Base-by-base conservation (phyloP, 2,329 filamentous ascomycete species). In the Beauveria bassiana region DNA sequence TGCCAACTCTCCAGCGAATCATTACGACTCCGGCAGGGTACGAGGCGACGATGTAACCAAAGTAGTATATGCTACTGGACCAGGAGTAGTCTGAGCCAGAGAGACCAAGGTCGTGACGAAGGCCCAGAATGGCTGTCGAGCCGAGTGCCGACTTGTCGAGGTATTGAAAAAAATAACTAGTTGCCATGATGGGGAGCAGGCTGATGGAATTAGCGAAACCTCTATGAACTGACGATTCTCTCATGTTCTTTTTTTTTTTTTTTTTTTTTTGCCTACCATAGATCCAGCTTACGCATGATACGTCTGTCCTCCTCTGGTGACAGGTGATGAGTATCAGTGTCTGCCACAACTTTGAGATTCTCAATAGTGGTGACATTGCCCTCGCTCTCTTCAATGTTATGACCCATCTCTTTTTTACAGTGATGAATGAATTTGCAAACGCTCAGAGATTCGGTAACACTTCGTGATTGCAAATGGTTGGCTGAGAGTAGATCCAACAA, bases 121-220 rank as follows among this genome's bases (percentile, higher is more conserved):
- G 69, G 1, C 79, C 78, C 76, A 82, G 76, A 64, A 82, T 73
- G 43, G 78, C 77, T 0, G 79, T 78, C 67, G 81, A 81, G 18
- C 73, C 77, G 1, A 85, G 71, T 0, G 78, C 79, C 0, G 80
- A 81, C 68, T 87, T 86, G 72, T 87, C 84, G 2, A 84, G 74
- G 64, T 81, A 86, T 64, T 86, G 84, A 6, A 86, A 72, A 16
- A 81, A 78, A 66, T 86, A 86, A 1, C 76, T 82, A 66, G 65
- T 76, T 61, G 72, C 82, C 74, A 80, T 77, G 62, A 78, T 63
- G 5, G 78, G 85, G 70, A 86, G 78, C 34, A 84, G 65, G 71
- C 78, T 8, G 12, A 22, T 18, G 22, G 34, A 31, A 28, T 20
- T n/a, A 51, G 46, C 14, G 42, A 22, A 22, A 43, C 22, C 5